These are phyloP conservation scores for Isoetes taiwanensis DNA, from an alignment of 75 land plant genomes.

Conservation along the genomic window DNA sequence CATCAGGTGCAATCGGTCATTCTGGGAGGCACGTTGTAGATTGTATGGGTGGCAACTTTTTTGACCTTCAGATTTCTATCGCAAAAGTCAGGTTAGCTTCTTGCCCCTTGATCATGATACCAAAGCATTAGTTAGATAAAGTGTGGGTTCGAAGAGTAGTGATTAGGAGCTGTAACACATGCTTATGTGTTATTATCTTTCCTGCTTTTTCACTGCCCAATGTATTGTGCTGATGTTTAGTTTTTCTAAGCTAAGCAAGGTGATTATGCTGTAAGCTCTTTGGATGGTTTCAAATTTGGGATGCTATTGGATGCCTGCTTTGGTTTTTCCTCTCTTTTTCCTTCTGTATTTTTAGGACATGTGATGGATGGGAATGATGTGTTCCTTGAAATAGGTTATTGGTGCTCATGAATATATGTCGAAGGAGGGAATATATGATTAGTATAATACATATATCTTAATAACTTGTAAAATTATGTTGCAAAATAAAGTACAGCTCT, in stretches of 20 bases:
- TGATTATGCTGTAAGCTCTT: neutral
- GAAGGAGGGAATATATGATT: too few species aligned
- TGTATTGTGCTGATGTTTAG: neutral
- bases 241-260: neutral
- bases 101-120: conserved; percentile 3
- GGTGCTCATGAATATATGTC: too few species aligned
- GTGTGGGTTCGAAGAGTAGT: neutral
- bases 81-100: conserved; percentile 49
- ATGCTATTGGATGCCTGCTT: too few species aligned
- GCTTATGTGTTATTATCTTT: neutral
- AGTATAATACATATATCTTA: too few species aligned
- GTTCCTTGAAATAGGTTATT: too few species aligned
- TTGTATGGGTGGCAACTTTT: conserved; percentile 41
- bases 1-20: conserved; percentile 9
- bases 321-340: too few species aligned
- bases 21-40: conserved; percentile 21
- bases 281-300: too few species aligned
- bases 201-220: neutral
- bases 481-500: neutral
- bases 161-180: neutral
- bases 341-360: too few species aligned
- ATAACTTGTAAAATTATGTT: neutral
- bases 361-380: too few species aligned
- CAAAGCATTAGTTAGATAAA: neutral
- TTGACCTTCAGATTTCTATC: conserved; percentile 69